Conservation (phyloP, 805 yeast species). For the Starmerella sirachaensis region DNA sequence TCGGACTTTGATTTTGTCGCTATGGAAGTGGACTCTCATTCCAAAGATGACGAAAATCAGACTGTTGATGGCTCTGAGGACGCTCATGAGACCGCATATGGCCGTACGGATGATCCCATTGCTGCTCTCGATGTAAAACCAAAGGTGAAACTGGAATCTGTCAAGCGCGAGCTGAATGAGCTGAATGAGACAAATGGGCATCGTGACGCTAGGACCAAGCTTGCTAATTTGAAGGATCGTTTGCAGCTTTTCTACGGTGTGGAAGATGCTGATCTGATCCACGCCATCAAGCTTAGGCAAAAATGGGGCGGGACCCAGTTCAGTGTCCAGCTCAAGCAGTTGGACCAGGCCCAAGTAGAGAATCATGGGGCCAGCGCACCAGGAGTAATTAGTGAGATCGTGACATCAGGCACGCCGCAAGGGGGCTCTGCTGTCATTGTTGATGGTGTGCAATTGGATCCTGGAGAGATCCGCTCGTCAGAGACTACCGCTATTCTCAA, state of each 20-base stretch:
- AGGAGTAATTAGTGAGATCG: neutral
- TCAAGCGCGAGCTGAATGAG: too few species aligned
- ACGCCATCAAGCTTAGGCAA: constrained; percentile 35
- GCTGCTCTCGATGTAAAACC: too few species aligned
- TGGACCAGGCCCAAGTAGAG: too few species aligned
- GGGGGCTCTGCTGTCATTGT: constrained; percentile 3
- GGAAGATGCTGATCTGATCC: constrained; percentile 34
- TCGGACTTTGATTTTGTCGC: too few species aligned
- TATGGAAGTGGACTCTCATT: too few species aligned
- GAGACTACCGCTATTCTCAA: constrained; percentile 11
- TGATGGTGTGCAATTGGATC: constrained; percentile 7
- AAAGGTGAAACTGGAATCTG: too few species aligned
- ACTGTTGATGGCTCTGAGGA: too few species aligned
- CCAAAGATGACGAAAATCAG: too few species aligned
- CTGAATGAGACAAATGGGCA: too few species aligned
- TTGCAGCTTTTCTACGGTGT: constrained; percentile 39
- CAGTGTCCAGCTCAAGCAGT: constrained; percentile 25
- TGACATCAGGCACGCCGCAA: neutral
- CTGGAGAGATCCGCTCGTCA: constrained; percentile 6
- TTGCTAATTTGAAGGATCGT: constrained; percentile 34
- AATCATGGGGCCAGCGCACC: neutral
- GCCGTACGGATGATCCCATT: too few species aligned
- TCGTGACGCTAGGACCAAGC: too few species aligned
- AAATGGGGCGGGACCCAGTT: constrained; percentile 42
- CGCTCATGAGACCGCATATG: too few species aligned